Evolutionary conservation across 2,329 filamentous ascomycete genomes (phyloP).

Genomic region (Penicillium carneum): DNA sequence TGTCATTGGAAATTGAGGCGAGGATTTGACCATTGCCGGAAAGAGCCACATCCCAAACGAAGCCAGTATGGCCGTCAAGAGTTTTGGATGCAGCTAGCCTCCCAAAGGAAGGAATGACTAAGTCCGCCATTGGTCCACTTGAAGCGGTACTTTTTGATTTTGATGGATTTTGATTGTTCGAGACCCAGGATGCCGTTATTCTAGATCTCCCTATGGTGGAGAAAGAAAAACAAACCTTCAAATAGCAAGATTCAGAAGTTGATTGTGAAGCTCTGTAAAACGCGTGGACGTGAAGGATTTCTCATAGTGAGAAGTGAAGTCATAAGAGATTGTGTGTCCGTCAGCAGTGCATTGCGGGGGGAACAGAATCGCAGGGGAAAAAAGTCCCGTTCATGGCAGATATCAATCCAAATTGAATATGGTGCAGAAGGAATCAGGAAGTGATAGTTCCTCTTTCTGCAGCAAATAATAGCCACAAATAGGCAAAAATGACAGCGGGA

Average conservation of each 20-base stretch:
- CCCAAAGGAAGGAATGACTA: constrained; percentile 4
- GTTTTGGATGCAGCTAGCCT: constrained; percentile 11
- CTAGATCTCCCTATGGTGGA: not conserved
- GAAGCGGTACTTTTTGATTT: constrained; percentile 6
- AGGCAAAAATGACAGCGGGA: constrained; percentile 12
- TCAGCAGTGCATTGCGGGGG: constrained; percentile 19
- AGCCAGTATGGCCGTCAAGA: constrained; percentile 19
- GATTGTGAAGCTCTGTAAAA: constrained; percentile 6
- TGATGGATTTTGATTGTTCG: constrained; percentile 6
- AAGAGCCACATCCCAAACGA: constrained; percentile 18
- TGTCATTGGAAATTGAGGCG: constrained; percentile 21
- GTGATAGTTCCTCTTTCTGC: constrained; percentile 7
- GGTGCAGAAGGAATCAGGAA: constrained; percentile 4
- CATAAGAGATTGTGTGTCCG: constrained; percentile 5
- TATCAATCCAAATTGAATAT: not conserved
- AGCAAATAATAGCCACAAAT: constrained; percentile 17
- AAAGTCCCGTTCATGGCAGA: constrained; percentile 17
- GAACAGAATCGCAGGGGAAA: not conserved
- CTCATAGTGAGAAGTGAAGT: constrained; percentile 18
- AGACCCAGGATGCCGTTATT: not conserved
- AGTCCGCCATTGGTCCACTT: constrained; percentile 6
- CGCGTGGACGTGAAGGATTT: constrained; percentile 9
- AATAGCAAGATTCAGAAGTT: not conserved
- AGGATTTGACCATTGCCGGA: constrained; percentile 18
- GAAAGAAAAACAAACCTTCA: not conserved